These are phyloP conservation scores for Leptosphaerulina australis DNA, from an alignment of 2,329 filamentous ascomycete genomes.

Conservation along the genomic window DNA sequence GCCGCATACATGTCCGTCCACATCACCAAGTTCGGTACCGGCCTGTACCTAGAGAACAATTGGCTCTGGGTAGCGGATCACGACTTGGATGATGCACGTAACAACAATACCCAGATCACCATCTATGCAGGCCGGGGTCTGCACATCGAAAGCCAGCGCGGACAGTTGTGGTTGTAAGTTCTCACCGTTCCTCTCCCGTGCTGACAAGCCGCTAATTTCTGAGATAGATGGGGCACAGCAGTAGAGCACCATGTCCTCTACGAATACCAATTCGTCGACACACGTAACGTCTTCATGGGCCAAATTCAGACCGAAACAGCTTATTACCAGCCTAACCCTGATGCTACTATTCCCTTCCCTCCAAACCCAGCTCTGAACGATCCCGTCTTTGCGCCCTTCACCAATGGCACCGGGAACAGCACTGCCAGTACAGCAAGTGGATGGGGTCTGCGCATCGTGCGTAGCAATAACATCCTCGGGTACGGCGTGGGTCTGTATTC, in stretches of 20 bases:
- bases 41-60: conserved; percentile 80
- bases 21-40: conserved; percentile 60
- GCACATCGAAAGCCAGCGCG: conserved; percentile 64
- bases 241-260: conserved; percentile 66
- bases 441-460: conserved; percentile 69
- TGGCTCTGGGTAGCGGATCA: conserved; percentile 89
- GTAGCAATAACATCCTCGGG: conserved; percentile 61
- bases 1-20: conserved; percentile 66
- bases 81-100: conserved; percentile 75
- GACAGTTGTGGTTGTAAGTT: conserved; percentile 59
- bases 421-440: conserved; percentile 52
- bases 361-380: conserved; percentile 65
- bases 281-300: conserved; percentile 79
- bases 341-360: conserved; percentile 69
- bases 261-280: conserved; percentile 84
- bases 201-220: conserved; percentile 9
- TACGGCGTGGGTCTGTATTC: conserved; percentile 72
- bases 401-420: conserved; percentile 30
- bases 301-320: conserved; percentile 90
- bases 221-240: conserved; percentile 66
- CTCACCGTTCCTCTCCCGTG: conserved; percentile 58
- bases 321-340: conserved; percentile 81
- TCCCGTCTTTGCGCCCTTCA: conserved; percentile 71
- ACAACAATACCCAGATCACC: conserved; percentile 69
- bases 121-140: conserved; percentile 88